Evolutionary conservation across 306 rosid genomes (phyloP), one percentile per base, ranked within the genome.

Genomic region (Prosopis cineraria): DNA sequence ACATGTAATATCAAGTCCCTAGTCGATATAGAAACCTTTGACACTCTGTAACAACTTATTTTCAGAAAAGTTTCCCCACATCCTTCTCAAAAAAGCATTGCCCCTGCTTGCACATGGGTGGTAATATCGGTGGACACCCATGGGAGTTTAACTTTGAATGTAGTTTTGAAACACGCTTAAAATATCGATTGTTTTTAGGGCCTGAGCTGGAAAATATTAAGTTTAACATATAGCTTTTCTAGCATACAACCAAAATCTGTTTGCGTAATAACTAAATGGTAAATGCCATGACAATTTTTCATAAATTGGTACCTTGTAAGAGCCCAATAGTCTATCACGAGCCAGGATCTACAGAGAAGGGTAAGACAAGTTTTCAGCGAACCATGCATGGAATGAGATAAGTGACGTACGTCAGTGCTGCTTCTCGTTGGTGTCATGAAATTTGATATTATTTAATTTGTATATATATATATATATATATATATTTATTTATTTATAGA

Each of bases 271-370:
- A 67, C 73, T 78, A 60, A 63, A 77, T 72, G 56, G 69, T 78
- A 60, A 63, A 77, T 72, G 56, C 50, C 11, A 70, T 44, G 47
- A 45, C 40, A 44, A 63, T 25, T 55, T 55, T 69, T 53, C 33
- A 14, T 56, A 69, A 74, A 59, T 37, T 22, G 12, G 45, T 95
- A 95, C 99, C 99, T 93, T 95, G 89, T 89, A 95, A 76, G 99
- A 93, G 71, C 97, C 97, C 93, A 91, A 77, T 73, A 95, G 83
- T 81, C 99, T 91, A 78, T 95, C 99, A 34, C 96, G 99, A 82
- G 99, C 98, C 79, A 95, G 84, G 82, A 92, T 85, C 97, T 95
- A 66, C 88, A 78, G 70, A 53, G 64, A 79, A 78, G 47, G n/a
- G 30, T 17, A 68, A 74, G 58, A 76, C 43, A 39, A 59, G 31